These are phyloP conservation scores for Xylaria curta DNA, from an alignment of 495 filamentous ascomycete genomes.

Conservation along the genomic window DNA sequence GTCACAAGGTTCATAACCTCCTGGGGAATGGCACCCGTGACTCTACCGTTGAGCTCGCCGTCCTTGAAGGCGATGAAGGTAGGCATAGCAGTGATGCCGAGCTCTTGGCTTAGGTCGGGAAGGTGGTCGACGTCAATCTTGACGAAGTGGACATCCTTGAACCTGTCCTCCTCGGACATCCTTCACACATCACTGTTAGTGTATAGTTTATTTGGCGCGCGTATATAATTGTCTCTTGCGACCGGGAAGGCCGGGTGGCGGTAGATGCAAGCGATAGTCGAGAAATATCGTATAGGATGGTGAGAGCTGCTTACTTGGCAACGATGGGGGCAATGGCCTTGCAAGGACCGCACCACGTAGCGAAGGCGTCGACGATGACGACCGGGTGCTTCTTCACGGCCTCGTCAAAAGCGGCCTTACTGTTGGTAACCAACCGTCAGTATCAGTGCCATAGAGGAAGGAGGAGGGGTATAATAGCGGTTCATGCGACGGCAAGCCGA, in stretches of 20 bases:
- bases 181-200: conserved; percentile 14
- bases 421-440: conserved; percentile 46
- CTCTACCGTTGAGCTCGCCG: conserved; percentile 67
- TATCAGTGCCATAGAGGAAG: neutral
- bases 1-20: conserved; percentile 64
- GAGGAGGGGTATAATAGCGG: neutral
- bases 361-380: conserved; percentile 86
- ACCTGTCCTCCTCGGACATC: conserved; percentile 32
- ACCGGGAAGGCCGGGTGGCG: neutral
- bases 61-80: conserved; percentile 88
- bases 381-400: conserved; percentile 61
- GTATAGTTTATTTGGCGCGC: conserved; percentile 20
- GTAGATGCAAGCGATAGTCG: neutral
- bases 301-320: conserved; percentile 58
- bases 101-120: conserved; percentile 74
- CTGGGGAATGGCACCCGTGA: conserved; percentile 82
- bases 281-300: neutral
- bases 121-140: conserved; percentile 94
- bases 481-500: conserved; percentile 6
- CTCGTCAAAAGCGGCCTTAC: conserved; percentile 66
- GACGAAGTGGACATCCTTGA: conserved; percentile 69
- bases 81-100: conserved; percentile 92
- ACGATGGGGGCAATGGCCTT: conserved; percentile 82
- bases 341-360: conserved; percentile 95
- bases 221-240: neutral